These are phyloP conservation scores for Penicillium salamii DNA, from an alignment of 495 filamentous ascomycete genomes.

Conservation along the genomic window DNA sequence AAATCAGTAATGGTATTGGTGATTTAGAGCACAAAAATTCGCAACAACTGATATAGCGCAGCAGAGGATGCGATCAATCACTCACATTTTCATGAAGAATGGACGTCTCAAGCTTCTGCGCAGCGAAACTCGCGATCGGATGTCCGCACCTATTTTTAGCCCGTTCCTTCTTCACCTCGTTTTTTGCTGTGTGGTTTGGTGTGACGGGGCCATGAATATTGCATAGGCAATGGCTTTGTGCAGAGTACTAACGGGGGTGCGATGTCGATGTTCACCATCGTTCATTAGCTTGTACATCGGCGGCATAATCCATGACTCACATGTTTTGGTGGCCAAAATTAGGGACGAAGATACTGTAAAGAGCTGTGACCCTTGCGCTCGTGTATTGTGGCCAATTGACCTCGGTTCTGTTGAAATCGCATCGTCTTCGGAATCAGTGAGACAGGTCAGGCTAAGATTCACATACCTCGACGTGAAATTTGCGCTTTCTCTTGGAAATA, in stretches of 20 bases:
- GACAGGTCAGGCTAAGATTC: not conserved
- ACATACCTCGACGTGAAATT: not conserved
- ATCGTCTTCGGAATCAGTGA: not conserved
- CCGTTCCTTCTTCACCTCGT: too few species aligned
- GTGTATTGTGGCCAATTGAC: not conserved
- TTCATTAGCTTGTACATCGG: too few species aligned
- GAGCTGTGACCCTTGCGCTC: not conserved
- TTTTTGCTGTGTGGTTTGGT: too few species aligned
- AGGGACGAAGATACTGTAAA: not conserved
- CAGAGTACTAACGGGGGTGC: too few species aligned
- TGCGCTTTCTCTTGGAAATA: not conserved
- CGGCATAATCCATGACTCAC: too few species aligned
- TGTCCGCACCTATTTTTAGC: too few species aligned
- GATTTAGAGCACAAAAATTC: not conserved
- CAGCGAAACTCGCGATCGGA: not conserved
- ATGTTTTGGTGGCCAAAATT: too few species aligned
- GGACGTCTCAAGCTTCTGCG: not conserved
- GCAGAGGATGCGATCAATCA: not conserved
- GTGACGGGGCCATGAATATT: too few species aligned
- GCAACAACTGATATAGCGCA: not conserved
- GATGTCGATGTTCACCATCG: too few species aligned
- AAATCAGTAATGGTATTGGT: too few species aligned
- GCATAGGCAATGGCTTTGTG: too few species aligned
- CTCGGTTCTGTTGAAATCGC: slow-evolving; percentile 3
- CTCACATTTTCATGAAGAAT: not conserved